These are phyloP conservation scores for Aspergillus heteromorphus DNA, from an alignment of 495 filamentous ascomycete species.

Conservation along the genomic window DNA sequence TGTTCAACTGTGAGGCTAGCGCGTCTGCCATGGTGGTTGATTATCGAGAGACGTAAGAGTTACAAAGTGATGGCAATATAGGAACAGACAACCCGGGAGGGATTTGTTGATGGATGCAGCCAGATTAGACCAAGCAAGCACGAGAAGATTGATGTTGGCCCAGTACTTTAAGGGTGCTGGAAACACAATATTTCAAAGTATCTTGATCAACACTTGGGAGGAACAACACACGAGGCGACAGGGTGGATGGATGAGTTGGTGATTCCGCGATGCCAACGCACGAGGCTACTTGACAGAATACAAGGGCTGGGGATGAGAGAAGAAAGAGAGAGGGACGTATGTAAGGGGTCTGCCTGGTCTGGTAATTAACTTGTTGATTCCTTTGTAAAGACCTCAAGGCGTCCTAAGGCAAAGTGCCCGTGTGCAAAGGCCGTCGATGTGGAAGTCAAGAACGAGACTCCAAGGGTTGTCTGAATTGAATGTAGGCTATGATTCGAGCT, in stretches of 20 bases:
- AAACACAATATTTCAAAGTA: not conserved
- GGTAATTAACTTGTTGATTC: not conserved
- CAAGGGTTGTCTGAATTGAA: not conserved
- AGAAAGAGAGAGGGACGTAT: not conserved
- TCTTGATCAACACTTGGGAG: too few species aligned
- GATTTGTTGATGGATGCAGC: not conserved
- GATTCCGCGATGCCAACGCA: not conserved
- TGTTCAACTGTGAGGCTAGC: constrained; percentile 65
- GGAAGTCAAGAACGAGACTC: not conserved
- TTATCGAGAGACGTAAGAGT: not conserved
- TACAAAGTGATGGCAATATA: too few species aligned
- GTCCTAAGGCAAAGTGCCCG: not conserved
- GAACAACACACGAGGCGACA: not conserved
- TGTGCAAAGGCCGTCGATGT: not conserved
- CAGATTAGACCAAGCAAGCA: not conserved
- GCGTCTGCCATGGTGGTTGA: constrained; percentile 48
- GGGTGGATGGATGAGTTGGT: not conserved
- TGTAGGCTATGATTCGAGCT: not conserved
- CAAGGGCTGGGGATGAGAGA: not conserved
- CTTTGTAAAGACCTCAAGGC: not conserved
- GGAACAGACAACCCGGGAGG: too few species aligned
- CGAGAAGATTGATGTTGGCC: not conserved
- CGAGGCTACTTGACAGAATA: not conserved
- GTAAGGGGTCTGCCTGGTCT: not conserved
- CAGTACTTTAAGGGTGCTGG: not conserved